Conservation (phyloP, 1,139 yeast genomes). For the Pichia terricola region DNA sequence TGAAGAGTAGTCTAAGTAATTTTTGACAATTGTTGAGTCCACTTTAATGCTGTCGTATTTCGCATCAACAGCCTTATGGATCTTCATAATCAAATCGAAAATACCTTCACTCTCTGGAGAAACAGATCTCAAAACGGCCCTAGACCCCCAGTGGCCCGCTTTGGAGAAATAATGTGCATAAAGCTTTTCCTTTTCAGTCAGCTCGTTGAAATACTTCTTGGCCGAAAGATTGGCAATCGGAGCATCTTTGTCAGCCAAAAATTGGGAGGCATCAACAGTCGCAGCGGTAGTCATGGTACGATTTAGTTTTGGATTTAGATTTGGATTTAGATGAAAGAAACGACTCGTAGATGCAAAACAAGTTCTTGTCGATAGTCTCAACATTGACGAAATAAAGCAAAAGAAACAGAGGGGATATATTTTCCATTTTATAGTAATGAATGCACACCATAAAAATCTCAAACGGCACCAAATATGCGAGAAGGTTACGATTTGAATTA, state of each 20-base stretch:
- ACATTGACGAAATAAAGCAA: too few species aligned
- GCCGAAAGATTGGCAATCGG: slow-evolving; percentile 37
- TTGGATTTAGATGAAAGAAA: too few species aligned
- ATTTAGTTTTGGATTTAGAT: too few species aligned
- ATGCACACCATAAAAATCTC: too few species aligned
- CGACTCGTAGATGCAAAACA: too few species aligned
- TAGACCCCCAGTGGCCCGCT: slow-evolving; percentile 76
- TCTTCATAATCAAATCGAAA: slow-evolving; percentile 52
- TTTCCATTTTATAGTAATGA: too few species aligned
- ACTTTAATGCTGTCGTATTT: slow-evolving; percentile 36
- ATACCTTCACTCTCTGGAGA: slow-evolving; percentile 73
- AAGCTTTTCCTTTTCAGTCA: slow-evolving; percentile 44
- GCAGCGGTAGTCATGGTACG: slow-evolving; percentile 11
- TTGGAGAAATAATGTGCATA: slow-evolving; percentile 79
- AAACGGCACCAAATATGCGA: too few species aligned
- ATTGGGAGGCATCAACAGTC: slow-evolving; percentile 15
- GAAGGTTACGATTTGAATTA: too few species aligned
- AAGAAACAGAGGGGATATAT: too few species aligned
- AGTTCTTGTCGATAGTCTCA: too few species aligned
- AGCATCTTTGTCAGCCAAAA: slow-evolving; percentile 38
- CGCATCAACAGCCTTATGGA: slow-evolving; percentile 44
- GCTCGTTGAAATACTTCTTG: slow-evolving; percentile 37
- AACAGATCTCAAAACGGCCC: slow-evolving; percentile 75
- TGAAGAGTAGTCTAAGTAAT: slow-evolving; percentile 67
- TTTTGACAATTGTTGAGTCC: slow-evolving; percentile 29